Conservation (phyloP, 208 protist genomes). For the Entamoeba invadens region DNA sequence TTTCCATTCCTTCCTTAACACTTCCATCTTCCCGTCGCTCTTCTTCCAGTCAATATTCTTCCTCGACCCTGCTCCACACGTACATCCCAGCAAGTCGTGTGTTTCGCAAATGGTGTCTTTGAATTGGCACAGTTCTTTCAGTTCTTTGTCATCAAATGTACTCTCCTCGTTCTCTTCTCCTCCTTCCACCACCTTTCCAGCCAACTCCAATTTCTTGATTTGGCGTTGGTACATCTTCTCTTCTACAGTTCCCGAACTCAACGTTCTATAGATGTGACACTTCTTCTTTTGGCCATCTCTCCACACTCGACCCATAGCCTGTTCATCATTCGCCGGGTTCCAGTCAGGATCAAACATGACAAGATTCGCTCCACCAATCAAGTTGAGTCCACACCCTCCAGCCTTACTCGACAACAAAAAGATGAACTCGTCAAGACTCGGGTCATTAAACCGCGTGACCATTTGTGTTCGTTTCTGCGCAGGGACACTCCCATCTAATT, state of each 20-base stretch:
- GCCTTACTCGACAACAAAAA: neutral
- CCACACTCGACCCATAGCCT: constrained; percentile 71
- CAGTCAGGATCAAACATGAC: neutral
- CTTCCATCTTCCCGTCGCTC: neutral
- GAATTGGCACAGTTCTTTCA: neutral
- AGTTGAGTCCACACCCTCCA: constrained; percentile 5
- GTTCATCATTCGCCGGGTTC: constrained; percentile 16
- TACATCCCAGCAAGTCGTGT: neutral
- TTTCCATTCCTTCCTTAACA: neutral
- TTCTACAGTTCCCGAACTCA: constrained; percentile 87
- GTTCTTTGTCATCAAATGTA: neutral
- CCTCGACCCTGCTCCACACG: neutral
- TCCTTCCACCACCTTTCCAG: neutral
- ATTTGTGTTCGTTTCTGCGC: neutral
- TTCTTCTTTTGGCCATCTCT: constrained; percentile 78
- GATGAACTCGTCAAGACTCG: neutral
- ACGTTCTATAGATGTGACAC: constrained; percentile 83
- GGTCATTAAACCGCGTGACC: constrained; percentile 2
- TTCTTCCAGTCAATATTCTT: neutral
- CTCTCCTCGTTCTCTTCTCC: neutral
- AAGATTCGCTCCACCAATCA: neutral
- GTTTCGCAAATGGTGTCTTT: constrained; percentile 1
- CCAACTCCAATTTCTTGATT: constrained; percentile 3
- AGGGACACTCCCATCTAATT: neutral
- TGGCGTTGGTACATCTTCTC: constrained; percentile 82